Evolutionary conservation across 192 early-diverging fungal genomes (phyloP).

Genomic region (Coemansia sp.): DNA sequence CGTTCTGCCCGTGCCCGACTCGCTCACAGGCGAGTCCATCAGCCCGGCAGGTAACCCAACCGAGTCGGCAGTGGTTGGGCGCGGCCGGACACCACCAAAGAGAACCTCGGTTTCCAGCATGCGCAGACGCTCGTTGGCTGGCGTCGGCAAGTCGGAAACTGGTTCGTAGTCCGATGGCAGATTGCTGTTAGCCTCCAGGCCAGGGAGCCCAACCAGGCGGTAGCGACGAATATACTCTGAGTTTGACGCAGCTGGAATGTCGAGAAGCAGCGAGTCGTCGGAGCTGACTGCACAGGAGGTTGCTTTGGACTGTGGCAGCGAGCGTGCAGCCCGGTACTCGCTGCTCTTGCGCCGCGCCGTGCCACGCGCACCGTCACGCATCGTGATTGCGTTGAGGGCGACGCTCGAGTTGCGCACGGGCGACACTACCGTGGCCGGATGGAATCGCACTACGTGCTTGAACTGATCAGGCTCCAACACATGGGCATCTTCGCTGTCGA

Average conservation of each 20-base stretch:
- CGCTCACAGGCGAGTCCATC: constrained; percentile 40
- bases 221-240: constrained; percentile 9
- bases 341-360: background rate
- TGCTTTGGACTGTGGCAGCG: constrained; percentile 34
- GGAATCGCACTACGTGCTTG: constrained; percentile 17
- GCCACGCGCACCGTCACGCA: constrained; percentile 5
- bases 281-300: constrained; percentile 31
- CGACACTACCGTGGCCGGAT: background rate
- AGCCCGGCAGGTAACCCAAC: background rate
- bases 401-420: constrained; percentile 24
- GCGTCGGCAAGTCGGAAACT: constrained; percentile 10
- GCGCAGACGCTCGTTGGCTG: constrained; percentile 21
- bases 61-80: background rate
- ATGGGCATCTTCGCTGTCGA: constrained; percentile 1
- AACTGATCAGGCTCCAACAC: background rate
- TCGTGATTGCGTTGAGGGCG: constrained; percentile 31
- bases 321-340: background rate
- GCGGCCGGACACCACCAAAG: constrained; percentile 14
- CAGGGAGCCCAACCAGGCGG: constrained; percentile 11
- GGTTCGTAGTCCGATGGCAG: background rate
- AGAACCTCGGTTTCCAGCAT: constrained; percentile 26
- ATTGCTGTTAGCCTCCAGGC: constrained; percentile 18
- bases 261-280: constrained; percentile 29
- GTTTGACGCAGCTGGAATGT: constrained; percentile 24
- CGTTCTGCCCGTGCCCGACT: constrained; percentile 39